Evolutionary conservation across 2,329 filamentous ascomycete genomes (phyloP), one percentile per base, ranked within the genome.

Genomic region (Ploettnerulaceae sp.): DNA sequence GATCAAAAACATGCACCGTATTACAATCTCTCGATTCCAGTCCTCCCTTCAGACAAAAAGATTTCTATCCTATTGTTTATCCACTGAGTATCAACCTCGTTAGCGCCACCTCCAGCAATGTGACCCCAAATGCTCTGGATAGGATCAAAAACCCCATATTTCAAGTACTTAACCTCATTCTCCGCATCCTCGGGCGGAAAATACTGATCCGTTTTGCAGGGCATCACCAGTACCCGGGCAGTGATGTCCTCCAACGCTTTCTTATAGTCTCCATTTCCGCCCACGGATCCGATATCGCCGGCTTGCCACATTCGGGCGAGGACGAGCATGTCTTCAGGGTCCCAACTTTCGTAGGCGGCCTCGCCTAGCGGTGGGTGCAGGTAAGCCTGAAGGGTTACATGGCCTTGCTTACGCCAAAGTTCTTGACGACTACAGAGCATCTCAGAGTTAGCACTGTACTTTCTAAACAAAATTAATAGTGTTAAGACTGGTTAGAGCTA

Each of bases 191-290:
- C 59, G 46, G 51, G 58, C 5, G 78, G 73, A 54, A 86, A 86
- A 58, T 86, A 86, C 31, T 85, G 70, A 61, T 86, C 82, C 0
- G 80, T 84, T 58, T 76, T 73, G 20, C 68, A 67, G 0, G 81
- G 82, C 48, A 85, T 64, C 2, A 85, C 74, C 49, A 86, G 60
- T 0, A 77, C 74, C 51, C 75, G 81, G 0, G 80, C 76, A 62
- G 76, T 79, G 58, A 86, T 82, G 2, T 67, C 71, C 37, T 71
- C 67, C 70, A 85, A 67, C 0, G 76, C 74, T 48, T 70, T 71
- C 49, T 72, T 68, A 47, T 79, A 76, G 7, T 57, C 56, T 1
- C 42, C 53, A 5, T 36, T 47, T 9, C 53, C 55, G 28, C 51
- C 56, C 4, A 52, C 50, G 28, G 59, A 47, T 11, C 49, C 54